A percentile compares a stretch with the other conserved stretches of the same genome.
These are phyloP conservation scores for Begonia loranthoides DNA, from an alignment of 306 rosid species.

Conservation along the genomic window DNA sequence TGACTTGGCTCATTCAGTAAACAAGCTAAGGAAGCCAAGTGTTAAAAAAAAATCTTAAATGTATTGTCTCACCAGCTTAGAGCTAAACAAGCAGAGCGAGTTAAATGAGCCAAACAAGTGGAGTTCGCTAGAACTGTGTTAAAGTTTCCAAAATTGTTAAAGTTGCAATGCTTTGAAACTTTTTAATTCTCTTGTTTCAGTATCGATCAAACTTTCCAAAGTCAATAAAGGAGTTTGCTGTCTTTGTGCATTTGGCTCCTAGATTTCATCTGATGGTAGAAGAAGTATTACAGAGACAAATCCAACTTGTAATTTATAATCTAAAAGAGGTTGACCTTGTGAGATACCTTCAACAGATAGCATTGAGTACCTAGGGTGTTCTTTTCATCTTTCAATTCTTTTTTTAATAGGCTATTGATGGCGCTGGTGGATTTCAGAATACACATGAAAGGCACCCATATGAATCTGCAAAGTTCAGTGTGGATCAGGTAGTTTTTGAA, in stretches of 20 bases:
- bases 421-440: conserved; percentile 89
- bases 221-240: conserved; percentile 74
- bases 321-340: conserved; percentile 56
- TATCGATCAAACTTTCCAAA: conserved; percentile 73
- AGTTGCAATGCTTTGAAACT: neutral
- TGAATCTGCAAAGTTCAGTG: conserved; percentile 73
- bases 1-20: no score
- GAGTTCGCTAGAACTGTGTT: no score
- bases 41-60: no score
- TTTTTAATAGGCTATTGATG: conserved; percentile 56
- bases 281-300: conserved; percentile 72
- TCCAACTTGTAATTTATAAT: conserved; percentile 58
- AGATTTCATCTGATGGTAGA: conserved; percentile 78
- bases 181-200: conserved; percentile 26
- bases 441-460: conserved; percentile 65
- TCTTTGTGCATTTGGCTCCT: conserved; percentile 87
- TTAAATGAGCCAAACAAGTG: no score
- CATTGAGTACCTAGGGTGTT: neutral
- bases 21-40: no score
- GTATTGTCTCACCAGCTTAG: no score
- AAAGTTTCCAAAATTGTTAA: neutral
- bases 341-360: no score
- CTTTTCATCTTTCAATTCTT: conserved; percentile 9
- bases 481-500: conserved; percentile 58
- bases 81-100: no score